Evolutionary conservation across 495 filamentous ascomycete species (phyloP).

Genomic region (Aspergillus cavernicola): DNA sequence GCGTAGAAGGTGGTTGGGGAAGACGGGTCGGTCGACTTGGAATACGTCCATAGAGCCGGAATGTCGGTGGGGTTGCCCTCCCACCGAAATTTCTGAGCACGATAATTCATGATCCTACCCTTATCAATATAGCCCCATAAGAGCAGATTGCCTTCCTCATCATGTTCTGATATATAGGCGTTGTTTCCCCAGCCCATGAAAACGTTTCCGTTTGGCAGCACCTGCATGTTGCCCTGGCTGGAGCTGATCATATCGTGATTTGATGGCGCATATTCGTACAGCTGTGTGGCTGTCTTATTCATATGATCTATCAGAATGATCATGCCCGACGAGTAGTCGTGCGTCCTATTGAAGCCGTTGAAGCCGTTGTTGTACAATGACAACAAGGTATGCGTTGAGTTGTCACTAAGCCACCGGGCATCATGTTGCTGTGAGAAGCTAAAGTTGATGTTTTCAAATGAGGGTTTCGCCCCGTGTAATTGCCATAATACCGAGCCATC

Average conservation of each 20-base stretch:
- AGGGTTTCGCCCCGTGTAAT: conserved; percentile 48
- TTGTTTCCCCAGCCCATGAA: conserved; percentile 61
- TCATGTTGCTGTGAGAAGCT: conserved; percentile 63
- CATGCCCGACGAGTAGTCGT: conserved; percentile 52
- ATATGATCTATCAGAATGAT: conserved; percentile 53
- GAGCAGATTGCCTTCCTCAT: conserved; percentile 49
- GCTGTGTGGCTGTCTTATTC: conserved; percentile 46
- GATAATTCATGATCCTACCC: conserved; percentile 42
- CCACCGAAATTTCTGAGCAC: conserved; percentile 44
- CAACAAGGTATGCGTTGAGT: conserved; percentile 47
- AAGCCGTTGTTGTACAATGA: conserved; percentile 56
- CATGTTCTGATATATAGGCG: conserved; percentile 55
- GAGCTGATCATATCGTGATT: conserved; percentile 47
- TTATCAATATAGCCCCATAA: conserved; percentile 42
- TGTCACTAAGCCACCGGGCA: conserved; percentile 52
- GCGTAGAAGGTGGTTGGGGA: conserved; percentile 40
- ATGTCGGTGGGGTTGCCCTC: conserved; percentile 40
- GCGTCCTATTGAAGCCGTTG: conserved; percentile 47
- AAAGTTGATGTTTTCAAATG: conserved; percentile 47
- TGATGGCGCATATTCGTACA: conserved; percentile 39
- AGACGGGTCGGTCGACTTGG: conserved; percentile 24
- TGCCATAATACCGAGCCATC: conserved; percentile 57
- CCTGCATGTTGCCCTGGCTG: conserved; percentile 59
- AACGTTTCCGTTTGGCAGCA: conserved; percentile 51
- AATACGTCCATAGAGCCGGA: conserved; percentile 44